These are phyloP conservation scores for Selaginella tamariscina DNA, from an alignment of 75 land plant species.

Conservation along the genomic window DNA sequence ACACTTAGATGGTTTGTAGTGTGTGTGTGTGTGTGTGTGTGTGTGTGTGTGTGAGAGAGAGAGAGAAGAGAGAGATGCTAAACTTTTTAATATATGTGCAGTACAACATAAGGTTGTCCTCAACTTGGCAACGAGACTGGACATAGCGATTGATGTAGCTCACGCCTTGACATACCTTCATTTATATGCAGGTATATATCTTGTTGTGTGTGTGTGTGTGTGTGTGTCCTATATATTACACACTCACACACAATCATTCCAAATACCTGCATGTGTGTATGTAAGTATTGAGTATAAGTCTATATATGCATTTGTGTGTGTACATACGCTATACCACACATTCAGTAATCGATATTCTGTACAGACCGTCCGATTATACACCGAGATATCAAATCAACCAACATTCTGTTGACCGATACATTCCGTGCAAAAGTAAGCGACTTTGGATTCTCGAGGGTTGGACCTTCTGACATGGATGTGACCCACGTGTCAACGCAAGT, in stretches of 20 bases:
- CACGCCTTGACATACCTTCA: constrained; percentile 93
- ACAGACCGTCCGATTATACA: constrained; percentile 90
- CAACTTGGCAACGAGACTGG: constrained; percentile 59
- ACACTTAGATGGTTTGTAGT: constrained; percentile 53
- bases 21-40: neutral
- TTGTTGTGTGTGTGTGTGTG: neutral
- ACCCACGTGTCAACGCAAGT: constrained; percentile 92
- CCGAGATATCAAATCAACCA: constrained; percentile 88
- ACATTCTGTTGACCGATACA: constrained; percentile 76
- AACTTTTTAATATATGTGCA: constrained; percentile 19
- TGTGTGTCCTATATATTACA: neutral
- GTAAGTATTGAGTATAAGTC: too few relatives aligned
- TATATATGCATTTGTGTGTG: too few relatives aligned
- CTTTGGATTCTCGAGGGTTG: constrained; percentile 82
- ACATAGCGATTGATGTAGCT: constrained; percentile 82
- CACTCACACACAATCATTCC: neutral
- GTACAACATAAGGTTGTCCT: constrained; percentile 48
- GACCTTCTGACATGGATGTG: constrained; percentile 45
- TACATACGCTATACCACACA: neutral
- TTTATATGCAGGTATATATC: constrained; percentile 54
- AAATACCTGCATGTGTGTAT: too few relatives aligned
- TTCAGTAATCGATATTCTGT: neutral
- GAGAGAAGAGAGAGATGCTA: neutral
- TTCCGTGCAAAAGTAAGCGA: constrained; percentile 84
- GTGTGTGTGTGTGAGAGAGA: neutral